Conservation (phyloP, 306 rosid species). For the Fagus sylvatica region DNA sequence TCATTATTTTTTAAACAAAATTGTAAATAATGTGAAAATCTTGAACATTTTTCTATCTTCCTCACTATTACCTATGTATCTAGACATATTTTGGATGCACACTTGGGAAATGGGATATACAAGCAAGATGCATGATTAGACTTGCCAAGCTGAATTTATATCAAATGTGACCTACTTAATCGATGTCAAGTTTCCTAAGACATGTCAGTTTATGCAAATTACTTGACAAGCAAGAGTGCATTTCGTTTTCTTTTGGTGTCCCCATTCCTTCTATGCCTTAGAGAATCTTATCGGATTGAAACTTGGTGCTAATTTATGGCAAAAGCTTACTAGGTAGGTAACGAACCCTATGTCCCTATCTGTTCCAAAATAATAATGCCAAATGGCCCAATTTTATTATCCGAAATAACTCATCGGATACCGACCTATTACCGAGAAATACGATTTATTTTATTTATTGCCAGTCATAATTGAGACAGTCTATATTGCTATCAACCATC, state of each 20-base stretch:
- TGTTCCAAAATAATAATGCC: neutral
- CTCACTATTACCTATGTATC: no score
- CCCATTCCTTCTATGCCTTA: neutral
- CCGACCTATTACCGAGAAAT: slow-evolving; percentile 25
- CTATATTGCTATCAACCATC: slow-evolving; percentile 44
- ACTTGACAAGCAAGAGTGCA: no score
- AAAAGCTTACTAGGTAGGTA: neutral
- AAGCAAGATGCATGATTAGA: no score
- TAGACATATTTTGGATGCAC: no score
- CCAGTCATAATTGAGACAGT: slow-evolving; percentile 38
- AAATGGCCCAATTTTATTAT: neutral
- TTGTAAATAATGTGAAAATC: no score
- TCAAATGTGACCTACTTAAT: no score
- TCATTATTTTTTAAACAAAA: no score
- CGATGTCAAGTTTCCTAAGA: no score
- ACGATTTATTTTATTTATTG: neutral
- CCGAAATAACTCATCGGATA: slow-evolving; percentile 32
- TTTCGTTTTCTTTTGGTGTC: neutral
- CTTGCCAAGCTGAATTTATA: no score
- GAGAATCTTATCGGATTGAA: neutral
- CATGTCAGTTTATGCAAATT: no score
- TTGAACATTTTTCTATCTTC: no score
- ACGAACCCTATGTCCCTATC: neutral
- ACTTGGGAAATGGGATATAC: no score
- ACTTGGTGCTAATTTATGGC: neutral